Percentiles rank a stretch among this genome's conserved stretches.
Conservation (phyloP, 768 basidiomycete species). For the Rhodosporidiobolus odoratus region DNA sequence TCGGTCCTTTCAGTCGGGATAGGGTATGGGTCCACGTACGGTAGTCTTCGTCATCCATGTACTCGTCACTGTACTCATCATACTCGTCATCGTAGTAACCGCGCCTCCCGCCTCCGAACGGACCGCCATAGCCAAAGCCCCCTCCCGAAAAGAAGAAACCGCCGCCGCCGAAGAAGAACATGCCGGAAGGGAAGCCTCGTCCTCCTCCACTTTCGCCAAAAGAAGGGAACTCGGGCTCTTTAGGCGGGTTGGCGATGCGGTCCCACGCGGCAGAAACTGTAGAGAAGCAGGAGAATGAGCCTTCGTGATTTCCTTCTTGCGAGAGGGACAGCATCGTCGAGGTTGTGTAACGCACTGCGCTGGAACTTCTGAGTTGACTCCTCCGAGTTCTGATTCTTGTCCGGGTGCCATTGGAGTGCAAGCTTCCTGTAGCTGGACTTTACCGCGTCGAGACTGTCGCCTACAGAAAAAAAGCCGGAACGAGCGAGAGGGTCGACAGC, state of each 20-base stretch:
- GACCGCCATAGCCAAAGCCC: neutral
- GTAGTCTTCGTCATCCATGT: constrained; percentile 33
- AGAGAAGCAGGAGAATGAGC: too few species aligned
- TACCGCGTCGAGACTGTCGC: constrained; percentile 54
- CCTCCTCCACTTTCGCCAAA: neutral
- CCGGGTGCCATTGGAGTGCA: constrained; percentile 64
- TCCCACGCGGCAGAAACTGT: neutral
- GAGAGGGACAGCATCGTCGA: neutral
- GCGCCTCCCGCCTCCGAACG: neutral
- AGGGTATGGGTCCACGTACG: constrained; percentile 1
- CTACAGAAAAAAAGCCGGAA: neutral
- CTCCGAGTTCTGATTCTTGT: neutral
- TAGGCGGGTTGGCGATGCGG: constrained; percentile 7
- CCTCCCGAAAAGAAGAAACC: neutral
- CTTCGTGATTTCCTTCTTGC: too few species aligned
- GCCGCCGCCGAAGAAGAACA: neutral
- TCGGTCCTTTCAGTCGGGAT: too few species aligned
- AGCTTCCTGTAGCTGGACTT: constrained; percentile 65
- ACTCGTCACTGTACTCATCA: constrained; percentile 49
- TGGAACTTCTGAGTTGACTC: constrained; percentile 37
- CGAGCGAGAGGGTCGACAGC: neutral
- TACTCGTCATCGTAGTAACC: constrained; percentile 3
- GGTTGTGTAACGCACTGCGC: constrained; percentile 15
- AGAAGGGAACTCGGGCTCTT: neutral
- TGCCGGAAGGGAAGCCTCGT: neutral